Evolutionary conservation across 805 yeast species (phyloP).

Genomic region (Schwanniomyces polymorphus): DNA sequence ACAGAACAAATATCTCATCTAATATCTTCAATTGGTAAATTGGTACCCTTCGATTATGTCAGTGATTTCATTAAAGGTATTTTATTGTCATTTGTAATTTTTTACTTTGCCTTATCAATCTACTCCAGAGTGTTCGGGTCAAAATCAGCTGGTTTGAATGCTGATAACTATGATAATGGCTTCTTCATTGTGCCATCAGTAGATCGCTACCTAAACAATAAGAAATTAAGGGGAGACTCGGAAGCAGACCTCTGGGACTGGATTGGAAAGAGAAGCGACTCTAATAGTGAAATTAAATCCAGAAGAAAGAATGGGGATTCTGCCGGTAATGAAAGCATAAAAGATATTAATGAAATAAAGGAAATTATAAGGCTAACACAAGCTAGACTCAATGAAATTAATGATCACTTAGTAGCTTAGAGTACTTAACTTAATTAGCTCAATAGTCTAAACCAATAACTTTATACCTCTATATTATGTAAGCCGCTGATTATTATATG

Average conservation of each 20-base stretch:
- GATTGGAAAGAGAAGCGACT: constrained; percentile 46
- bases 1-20: constrained; percentile 18
- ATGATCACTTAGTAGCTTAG: constrained; percentile 3
- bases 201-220: constrained; percentile 27
- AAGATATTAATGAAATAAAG: constrained; percentile 6
- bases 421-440: background rate
- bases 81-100: constrained; percentile 12
- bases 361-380: constrained; percentile 50
- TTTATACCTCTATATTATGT: background rate
- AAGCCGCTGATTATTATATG: background rate
- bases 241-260: constrained; percentile 74
- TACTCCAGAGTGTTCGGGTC: constrained; percentile 18
- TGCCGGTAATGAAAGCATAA: background rate
- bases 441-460: background rate
- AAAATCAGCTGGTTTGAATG: background rate
- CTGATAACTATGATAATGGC: constrained; percentile 30
- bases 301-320: background rate
- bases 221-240: constrained; percentile 36
- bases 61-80: constrained; percentile 21
- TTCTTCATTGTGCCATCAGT: constrained; percentile 43
- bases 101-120: constrained; percentile 9
- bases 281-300: constrained; percentile 3
- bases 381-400: constrained; percentile 36
- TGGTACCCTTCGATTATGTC: constrained; percentile 28
- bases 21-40: constrained; percentile 22